Percentiles rank a stretch among this genome's conserved stretches.
phyloP scores from a whole-genome alignment of 108 stramenopile species.

The Cafeteria roenbergensis region DNA sequence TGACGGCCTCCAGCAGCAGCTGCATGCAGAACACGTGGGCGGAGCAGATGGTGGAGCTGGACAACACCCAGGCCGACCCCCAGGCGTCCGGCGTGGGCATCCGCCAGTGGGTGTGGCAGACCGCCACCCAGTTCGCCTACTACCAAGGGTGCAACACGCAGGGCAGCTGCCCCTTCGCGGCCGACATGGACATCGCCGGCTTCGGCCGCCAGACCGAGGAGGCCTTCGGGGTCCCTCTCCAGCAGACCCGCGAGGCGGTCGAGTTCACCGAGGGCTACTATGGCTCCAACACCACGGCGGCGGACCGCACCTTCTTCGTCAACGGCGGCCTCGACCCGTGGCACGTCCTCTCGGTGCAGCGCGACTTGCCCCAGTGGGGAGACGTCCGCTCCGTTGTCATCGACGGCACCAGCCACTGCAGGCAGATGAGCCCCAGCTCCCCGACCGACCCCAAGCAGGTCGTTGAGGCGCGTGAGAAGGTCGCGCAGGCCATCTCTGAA shows the following conservation, averaged over 20 bases:
- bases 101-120: constrained; percentile 50
- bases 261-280: constrained; percentile 52
- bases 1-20: too few relatives aligned
- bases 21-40: neutral
- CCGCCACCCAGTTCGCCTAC: constrained; percentile 85
- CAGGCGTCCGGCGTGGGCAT: neutral
- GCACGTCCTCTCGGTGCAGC: constrained; percentile 56
- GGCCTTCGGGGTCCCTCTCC: constrained; percentile 49
- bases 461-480: too few relatives aligned
- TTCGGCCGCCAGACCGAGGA: constrained; percentile 59
- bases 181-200: constrained; percentile 50
- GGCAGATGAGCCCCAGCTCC: too few relatives aligned
- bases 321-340: constrained; percentile 88
- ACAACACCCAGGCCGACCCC: neutral
- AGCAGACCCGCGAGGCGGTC: constrained; percentile 46
- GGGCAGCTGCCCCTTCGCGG: constrained; percentile 63
- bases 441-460: too few relatives aligned
- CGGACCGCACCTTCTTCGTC: constrained; percentile 54
- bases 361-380: constrained; percentile 9
- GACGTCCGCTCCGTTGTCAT: constrained; percentile 37
- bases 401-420: constrained; percentile 64
- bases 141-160: constrained; percentile 70
- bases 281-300: constrained; percentile 52
- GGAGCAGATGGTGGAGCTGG: neutral
- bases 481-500: too few relatives aligned